Evolutionary conservation across 1,284 basidiomycete species (phyloP), one percentile per base, ranked within the genome.

Genomic region (Ceratobasidium sp.): DNA sequence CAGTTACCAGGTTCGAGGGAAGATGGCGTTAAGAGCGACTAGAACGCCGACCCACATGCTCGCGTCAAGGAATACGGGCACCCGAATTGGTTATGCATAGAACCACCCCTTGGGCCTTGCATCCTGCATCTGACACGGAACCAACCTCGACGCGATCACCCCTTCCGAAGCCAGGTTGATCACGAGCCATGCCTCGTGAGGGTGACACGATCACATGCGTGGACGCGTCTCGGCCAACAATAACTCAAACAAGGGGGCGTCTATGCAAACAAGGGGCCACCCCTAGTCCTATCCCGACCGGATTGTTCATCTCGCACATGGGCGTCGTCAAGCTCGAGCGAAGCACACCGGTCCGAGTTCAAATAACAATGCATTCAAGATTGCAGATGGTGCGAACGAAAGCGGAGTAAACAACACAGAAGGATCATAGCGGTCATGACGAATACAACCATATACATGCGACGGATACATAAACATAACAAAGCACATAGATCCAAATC

Each of bases 241-340:
- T 15, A 40, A 20, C 29, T 67, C 64, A 67, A 67, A 67, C 64
- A 67, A 67, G 64, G 64, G 64, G 64, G 20, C 42, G n/a, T 40
- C n/a, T 25, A 25, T 40, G 38, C 38, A 40, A 15, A 50, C 22
- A 5, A 50, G 12, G 47, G 47, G 22, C 22, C 22, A 27, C 22
- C 12, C 47, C 22, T 22, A 50, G 47, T 50, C 47, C 47, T n/a
- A 50, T n/a, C 29, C 47, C 47, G 47, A 22, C 22, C 47, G 47
- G 47, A 50, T 20, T 45, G 17, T 45, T 45, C 42, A 45, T 45
- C 42, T 45, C 42, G 42, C 42, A 45, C 47, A 25, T 15, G 25
- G 22, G 25, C 22, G 47, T 22, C 12, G 22, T 12, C 43, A 25
- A 67, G 50, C 43, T 67, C 50, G 43, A 45, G 43, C 47, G 35